Evolutionary conservation across 2,329 filamentous ascomycete genomes (phyloP), one percentile per base, ranked within the genome.

Genomic region (Penicillium sp.): DNA sequence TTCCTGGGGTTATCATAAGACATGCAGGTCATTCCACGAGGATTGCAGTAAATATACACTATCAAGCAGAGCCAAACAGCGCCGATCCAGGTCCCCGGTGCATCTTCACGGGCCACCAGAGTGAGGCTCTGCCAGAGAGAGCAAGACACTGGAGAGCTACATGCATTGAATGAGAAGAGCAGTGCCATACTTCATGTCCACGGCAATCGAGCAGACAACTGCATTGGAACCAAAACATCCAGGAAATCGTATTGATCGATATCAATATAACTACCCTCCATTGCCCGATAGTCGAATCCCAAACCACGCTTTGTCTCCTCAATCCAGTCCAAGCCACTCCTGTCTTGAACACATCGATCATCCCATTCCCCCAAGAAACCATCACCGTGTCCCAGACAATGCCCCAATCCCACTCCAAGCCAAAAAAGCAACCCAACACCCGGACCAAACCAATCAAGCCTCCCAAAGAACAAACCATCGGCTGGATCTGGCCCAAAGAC

Each of bases 401-500:
- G 43, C 31, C 43, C 4, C 43, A 46, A 46, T n/a, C 43, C 43
- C 22, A 18, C 5, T 2, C 22, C 35, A 51, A 27, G 49, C 4
- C 35, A 0, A 51, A 51, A 27, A 40, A 27, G 10, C 19, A 51
- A 16, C 10, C 35, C 19, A n/a, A 36, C 22, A 24, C 5, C 22
- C 27, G 13, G 22, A 13, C 10, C 18, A 40, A 51, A 51, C 35
- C 33, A 40, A 18, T 22, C 22, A 51, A 51, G 14, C 50, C 31
- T 10, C 31, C 36, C 14, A 37, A 53, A 41, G 55, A 47, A 47
- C 46, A 40, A 50, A 59, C 52, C n/a, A 36, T 68, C 13, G 74
- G 66, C 47, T 74, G 62, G 62, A 75, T 76, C 59, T 76, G 74
- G 73, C 73, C 73, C 37, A 76, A 75, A 71, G 73, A 75, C 52